These are phyloP conservation scores for Begonia masoniana DNA, from an alignment of 306 rosid species.

Conservation along the genomic window DNA sequence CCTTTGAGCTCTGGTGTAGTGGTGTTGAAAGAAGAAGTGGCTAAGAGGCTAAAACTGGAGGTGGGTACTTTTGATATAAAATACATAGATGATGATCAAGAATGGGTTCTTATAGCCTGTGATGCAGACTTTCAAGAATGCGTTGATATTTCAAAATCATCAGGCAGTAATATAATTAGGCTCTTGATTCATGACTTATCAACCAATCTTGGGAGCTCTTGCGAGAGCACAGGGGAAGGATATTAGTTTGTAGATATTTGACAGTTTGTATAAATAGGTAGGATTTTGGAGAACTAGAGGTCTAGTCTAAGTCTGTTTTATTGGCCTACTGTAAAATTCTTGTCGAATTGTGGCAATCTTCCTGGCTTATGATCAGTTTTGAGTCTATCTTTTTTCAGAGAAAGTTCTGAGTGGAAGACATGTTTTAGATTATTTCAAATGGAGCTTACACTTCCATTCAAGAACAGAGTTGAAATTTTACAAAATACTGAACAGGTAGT, in stretches of 20 bases:
- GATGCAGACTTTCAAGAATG: slow-evolving; percentile 81
- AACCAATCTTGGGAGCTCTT: slow-evolving; percentile 61
- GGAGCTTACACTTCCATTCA: too few relatives aligned
- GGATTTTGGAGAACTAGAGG: slow-evolving; percentile 3
- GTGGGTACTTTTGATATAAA: slow-evolving; percentile 59
- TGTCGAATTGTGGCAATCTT: not conserved
- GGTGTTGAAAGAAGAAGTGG: slow-evolving; percentile 54
- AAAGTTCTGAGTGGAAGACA: too few relatives aligned
- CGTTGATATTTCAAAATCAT: slow-evolving; percentile 43
- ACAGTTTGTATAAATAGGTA: not conserved
- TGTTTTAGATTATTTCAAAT: too few relatives aligned
- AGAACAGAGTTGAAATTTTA: too few relatives aligned
- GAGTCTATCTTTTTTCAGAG: not conserved
- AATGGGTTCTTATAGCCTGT: slow-evolving; percentile 79
- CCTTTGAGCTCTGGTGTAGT: slow-evolving; percentile 28
- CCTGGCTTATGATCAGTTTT: not conserved
- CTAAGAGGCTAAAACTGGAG: slow-evolving; percentile 60
- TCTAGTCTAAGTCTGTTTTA: slow-evolving; percentile 7
- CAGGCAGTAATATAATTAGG: slow-evolving; percentile 54
- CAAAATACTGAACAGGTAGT: too few relatives aligned
- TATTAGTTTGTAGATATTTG: slow-evolving; percentile 2
- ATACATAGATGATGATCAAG: slow-evolving; percentile 74
- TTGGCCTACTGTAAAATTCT: not conserved
- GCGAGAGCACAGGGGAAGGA: slow-evolving; percentile 50
- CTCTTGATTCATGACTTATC: slow-evolving; percentile 44